Evolutionary conservation across 805 yeast genomes (phyloP), one percentile per base, ranked within the genome.

Genomic region (Wickerhamomyces xylosicus): DNA sequence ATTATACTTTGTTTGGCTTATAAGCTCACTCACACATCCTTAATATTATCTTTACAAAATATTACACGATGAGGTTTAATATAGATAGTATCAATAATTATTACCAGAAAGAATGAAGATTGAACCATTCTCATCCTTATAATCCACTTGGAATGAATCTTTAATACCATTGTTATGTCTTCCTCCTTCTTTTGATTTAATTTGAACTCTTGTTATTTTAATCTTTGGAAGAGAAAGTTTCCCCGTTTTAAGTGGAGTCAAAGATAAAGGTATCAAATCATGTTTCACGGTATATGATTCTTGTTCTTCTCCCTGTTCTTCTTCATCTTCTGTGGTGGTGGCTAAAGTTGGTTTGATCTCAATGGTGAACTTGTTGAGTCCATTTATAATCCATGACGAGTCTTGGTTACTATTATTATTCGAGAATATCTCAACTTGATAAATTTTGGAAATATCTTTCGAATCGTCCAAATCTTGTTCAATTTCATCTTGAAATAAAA

Each of bases 241-340:
- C 0, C 97, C 97, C 18, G 79, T 74, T 43, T 74, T 79, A 38
- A 86, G 56, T 1, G 97, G 97, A 14, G 85, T 69, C 44, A 89
- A 57, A 3, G 70, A 61, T 3, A 45, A 43, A 19, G 45, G 46
- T 19, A 36, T 34, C 19, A 43, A 31, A 10, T 27, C 37, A 7
- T 38, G n/a, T 32, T 37, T 34, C 35, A 41, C 19, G 39, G 50
- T 31, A 15, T 34, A 20, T 36, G 38, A 37, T 47, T 43, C n/a
- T n/a, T n/a, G n/a, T n/a, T n/a, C n/a, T n/a, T n/a, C n/a, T n/a
- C n/a, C n/a, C n/a, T n/a, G n/a, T n/a, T n/a, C n/a, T n/a, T n/a
- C n/a, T n/a, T n/a, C n/a, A n/a, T n/a, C n/a, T n/a, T n/a, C n/a
- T n/a, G n/a, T n/a, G n/a, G n/a, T n/a, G n/a, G n/a, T n/a, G n/a